Conservation (phyloP, 2,329 filamentous ascomycete species). For the Colletotrichum zoysiae region DNA sequence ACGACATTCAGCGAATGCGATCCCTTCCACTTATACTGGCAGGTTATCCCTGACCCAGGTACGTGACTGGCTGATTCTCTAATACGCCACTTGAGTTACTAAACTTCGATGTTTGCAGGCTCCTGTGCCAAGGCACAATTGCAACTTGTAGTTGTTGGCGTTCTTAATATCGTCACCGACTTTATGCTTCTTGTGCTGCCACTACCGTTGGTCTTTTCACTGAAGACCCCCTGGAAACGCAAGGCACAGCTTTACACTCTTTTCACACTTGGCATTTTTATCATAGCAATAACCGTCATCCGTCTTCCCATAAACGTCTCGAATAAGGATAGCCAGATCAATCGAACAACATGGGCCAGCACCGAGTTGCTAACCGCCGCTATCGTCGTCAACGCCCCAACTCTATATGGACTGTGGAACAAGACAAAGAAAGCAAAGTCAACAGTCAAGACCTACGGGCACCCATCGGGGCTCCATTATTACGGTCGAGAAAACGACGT, state of each 20-base stretch:
- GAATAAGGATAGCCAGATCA: conserved; percentile 51
- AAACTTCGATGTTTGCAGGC: conserved; percentile 33
- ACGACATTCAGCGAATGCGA: conserved; percentile 53
- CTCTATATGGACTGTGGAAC: conserved; percentile 53
- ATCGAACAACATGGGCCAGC: conserved; percentile 54
- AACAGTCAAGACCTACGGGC: conserved; percentile 41
- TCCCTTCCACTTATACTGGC: conserved; percentile 68
- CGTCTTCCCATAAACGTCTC: conserved; percentile 54
- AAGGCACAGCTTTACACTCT: conserved; percentile 51
- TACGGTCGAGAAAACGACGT: conserved; percentile 29
- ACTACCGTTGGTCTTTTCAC: conserved; percentile 48
- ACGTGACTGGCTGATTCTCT: conserved; percentile 31
- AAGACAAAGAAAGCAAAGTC: conserved; percentile 44
- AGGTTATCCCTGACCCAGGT: conserved; percentile 59
- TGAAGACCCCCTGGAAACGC: conserved; percentile 47
- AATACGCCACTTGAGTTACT: conserved; percentile 9
- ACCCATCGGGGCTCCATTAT: conserved; percentile 30
- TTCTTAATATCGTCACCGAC: conserved; percentile 52
- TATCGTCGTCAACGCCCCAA: conserved; percentile 54
- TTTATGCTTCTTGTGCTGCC: conserved; percentile 48
- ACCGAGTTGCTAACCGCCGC: conserved; percentile 49
- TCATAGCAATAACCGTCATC: conserved; percentile 55
- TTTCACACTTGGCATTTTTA: conserved; percentile 55
- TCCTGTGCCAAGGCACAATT: conserved; percentile 48
- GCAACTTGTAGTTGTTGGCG: conserved; percentile 51